A percentile compares a stretch with the other conserved stretches of the same genome.
These are phyloP conservation scores for Cystobasidium slooffiae DNA, from an alignment of 1,284 basidiomycete genomes.

Conservation along the genomic window DNA sequence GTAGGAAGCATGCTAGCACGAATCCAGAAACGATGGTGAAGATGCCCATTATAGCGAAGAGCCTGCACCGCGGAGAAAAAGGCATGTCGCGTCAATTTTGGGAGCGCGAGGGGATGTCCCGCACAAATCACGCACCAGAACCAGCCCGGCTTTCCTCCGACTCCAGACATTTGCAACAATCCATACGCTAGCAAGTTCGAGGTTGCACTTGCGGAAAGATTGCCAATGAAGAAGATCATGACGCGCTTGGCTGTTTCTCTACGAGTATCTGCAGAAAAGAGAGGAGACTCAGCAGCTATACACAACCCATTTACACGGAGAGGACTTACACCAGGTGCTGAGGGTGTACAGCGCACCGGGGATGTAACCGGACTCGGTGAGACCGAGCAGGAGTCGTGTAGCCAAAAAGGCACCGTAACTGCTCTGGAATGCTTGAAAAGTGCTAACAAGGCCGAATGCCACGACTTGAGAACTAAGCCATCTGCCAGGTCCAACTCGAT, in stretches of 20 bases:
- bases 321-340: conserved; percentile 28
- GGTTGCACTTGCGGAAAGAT: conserved; percentile 40
- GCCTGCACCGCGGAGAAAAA: neutral
- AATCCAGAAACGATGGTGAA: conserved; percentile 52
- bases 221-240: conserved; percentile 54
- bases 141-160: conserved; percentile 51
- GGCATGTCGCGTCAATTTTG: neutral
- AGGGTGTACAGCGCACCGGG: conserved; percentile 51
- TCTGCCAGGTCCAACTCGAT: conserved; percentile 45
- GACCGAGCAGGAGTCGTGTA: conserved; percentile 52
- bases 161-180: conserved; percentile 52
- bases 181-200: conserved; percentile 51
- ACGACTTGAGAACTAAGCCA: conserved; percentile 45
- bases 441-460: conserved; percentile 52
- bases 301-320: neutral
- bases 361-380: conserved; percentile 53
- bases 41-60: conserved; percentile 51
- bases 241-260: conserved; percentile 52
- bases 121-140: conserved; percentile 37
- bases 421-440: conserved; percentile 53
- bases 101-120: neutral
- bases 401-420: conserved; percentile 53
- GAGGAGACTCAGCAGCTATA: neutral
- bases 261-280: conserved; percentile 45
- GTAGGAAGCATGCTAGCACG: conserved; percentile 53